Base-by-base conservation (phyloP, 768 basidiomycete species). In the Mrakia gelida region DNA sequence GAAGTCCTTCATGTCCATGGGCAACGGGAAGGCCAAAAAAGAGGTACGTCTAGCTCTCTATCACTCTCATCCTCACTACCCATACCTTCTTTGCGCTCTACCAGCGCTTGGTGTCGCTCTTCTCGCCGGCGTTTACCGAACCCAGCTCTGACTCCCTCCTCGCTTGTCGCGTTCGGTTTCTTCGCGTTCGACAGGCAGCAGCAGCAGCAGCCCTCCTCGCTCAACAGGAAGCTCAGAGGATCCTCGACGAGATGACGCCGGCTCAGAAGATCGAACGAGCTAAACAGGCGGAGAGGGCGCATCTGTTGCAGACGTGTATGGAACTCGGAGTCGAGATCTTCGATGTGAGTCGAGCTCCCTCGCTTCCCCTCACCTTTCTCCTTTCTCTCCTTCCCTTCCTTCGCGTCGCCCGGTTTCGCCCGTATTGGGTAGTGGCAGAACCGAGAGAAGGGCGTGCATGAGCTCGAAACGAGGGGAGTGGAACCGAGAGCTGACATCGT, bases 271-370 rank as follows among this genome's bases (percentile, higher is more conserved):
- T 79, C 26, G 78, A 79, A 28, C 63, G 78, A n/a, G 78, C 78
- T 26, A 79, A 79, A 52, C 78, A 79, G 54, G 74, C 78, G 9
- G 78, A 79, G 32, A 52, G 78, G 21, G 74, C 73, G 5, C 74
- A 74, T 68, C 78, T 79, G n/a, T 59, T 79, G 62, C 78, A 79
- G 73, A 79, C 68, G 38, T 79, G 78, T 52, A 79, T 79, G 78
- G 73, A 79, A 28, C 56, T 79, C 26, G 78, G 78, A 6, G 73
- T 79, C 21, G 78, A 79, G 65, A 79, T 79, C 62, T 61, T 63
- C 43, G 78, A 79, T 26, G 77, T 78, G 38, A 56, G 77, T 65
- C 3, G 18, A 5, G 11, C 15, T 13, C 21, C 16, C 49, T 49
- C 2, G 2, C 9, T 49, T 49, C 18, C 7, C 16, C 3, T 52